Percentiles rank a stretch among this genome's conserved stretches.
Evolutionary conservation across 31 red algal genomes (phyloP).

Genomic region (Odonthalia washingtoniensis): DNA sequence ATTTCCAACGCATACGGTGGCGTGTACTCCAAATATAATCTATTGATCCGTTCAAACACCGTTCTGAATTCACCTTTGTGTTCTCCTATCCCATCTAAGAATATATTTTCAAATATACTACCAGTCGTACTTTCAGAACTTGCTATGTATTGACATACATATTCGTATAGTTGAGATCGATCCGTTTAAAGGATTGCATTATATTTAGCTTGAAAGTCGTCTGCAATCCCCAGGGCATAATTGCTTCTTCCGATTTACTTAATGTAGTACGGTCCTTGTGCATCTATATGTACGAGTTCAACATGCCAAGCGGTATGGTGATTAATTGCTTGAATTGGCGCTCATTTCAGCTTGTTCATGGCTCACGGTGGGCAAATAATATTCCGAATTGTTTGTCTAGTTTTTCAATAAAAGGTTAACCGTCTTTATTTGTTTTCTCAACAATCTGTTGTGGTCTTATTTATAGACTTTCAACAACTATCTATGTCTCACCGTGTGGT

Average conservation of each 20-base stretch:
- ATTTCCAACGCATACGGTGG: conserved; percentile 27
- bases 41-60: conserved; percentile 14
- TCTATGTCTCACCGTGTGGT: no score
- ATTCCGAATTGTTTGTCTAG: neutral
- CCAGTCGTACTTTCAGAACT: neutral
- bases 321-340: neutral
- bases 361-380: neutral
- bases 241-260: neutral
- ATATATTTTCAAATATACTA: conserved; percentile 14
- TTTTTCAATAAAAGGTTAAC: no score
- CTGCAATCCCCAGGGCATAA: neutral
- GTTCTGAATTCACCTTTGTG: neutral
- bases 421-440: no score
- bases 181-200: no score
- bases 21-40: neutral
- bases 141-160: conserved; percentile 13
- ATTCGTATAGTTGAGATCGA: no score
- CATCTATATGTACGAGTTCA: neutral
- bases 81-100: conserved; percentile 41
- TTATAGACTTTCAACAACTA: no score
- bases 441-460: no score
- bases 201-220: conserved; percentile 9
- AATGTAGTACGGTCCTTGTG: neutral
- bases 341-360: neutral
- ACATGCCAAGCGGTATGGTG: neutral